These are phyloP conservation scores for Waitea zeae DNA, from an alignment of 1,284 basidiomycete genomes.

Conservation along the genomic window DNA sequence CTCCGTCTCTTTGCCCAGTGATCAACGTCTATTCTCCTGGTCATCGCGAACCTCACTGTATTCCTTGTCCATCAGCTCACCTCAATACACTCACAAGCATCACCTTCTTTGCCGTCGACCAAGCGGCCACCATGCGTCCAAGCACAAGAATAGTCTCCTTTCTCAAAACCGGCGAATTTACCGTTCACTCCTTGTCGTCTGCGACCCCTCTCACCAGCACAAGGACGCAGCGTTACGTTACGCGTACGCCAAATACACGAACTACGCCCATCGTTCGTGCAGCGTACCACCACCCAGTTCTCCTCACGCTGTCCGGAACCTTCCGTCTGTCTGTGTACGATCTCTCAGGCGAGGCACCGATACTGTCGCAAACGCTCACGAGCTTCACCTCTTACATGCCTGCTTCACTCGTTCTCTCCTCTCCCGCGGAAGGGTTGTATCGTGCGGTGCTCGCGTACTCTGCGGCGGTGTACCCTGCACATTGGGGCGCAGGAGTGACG, in stretches of 20 bases:
- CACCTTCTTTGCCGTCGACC: too few species aligned
- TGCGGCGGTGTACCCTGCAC: constrained; percentile 58
- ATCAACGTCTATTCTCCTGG: too few species aligned
- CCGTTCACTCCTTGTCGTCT: background rate
- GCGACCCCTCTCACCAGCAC: background rate
- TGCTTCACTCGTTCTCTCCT: constrained; percentile 48
- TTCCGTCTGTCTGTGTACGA: constrained; percentile 58
- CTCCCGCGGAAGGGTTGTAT: constrained; percentile 18
- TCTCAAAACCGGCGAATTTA: background rate
- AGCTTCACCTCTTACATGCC: constrained; percentile 64
- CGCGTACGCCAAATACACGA: background rate
- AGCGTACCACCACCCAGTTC: constrained; percentile 59
- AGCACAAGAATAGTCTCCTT: background rate
- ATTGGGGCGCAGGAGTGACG: constrained; percentile 66
- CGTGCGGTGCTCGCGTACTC: constrained; percentile 27
- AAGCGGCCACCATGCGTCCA: too few species aligned
- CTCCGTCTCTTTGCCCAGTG: too few species aligned
- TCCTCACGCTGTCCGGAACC: constrained; percentile 45
- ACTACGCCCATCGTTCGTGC: constrained; percentile 15
- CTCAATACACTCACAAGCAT: too few species aligned
- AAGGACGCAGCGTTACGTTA: background rate
- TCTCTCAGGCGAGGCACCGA: constrained; percentile 20
- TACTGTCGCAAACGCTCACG: constrained; percentile 41
- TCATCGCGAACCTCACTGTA: too few species aligned
- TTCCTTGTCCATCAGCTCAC: too few species aligned